These are phyloP conservation scores for Russula earlei DNA, from an alignment of 768 basidiomycete genomes.

Conservation along the genomic window DNA sequence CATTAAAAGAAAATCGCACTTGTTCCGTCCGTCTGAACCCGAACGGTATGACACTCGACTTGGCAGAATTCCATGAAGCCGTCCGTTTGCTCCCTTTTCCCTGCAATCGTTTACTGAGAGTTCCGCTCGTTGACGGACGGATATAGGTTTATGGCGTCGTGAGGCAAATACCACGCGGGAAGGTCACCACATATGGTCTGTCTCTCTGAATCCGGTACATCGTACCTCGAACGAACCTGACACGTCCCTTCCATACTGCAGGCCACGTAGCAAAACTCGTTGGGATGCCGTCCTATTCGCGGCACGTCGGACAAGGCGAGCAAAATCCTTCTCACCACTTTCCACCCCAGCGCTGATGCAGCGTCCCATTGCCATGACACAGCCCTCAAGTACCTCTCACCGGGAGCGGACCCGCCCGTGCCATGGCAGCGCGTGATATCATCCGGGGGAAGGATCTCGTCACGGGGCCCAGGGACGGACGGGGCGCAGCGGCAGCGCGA, in stretches of 20 bases:
- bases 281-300: constrained; percentile 69
- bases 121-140: background rate
- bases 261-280: constrained; percentile 74
- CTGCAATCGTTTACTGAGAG: background rate
- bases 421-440: constrained; percentile 79
- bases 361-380: background rate
- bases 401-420: constrained; percentile 50
- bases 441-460: constrained; percentile 65
- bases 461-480: constrained; percentile 72
- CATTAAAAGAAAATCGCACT: too few relatives aligned
- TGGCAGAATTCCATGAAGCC: constrained; percentile 53
- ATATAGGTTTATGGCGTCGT: constrained; percentile 64
- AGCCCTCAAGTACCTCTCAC: constrained; percentile 74
- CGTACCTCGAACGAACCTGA: background rate
- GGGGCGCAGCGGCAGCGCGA: constrained; percentile 70
- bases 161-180: constrained; percentile 54
- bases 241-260: constrained; percentile 23
- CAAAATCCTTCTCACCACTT: background rate
- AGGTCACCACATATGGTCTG: constrained; percentile 71
- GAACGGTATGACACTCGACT: constrained; percentile 32
- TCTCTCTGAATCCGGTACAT: background rate
- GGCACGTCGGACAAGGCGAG: constrained; percentile 76
- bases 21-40: too few relatives aligned
- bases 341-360: background rate
- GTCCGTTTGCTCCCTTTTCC: constrained; percentile 28